These are phyloP conservation scores for Leucogyrophana mollusca DNA, from an alignment of 768 basidiomycete species.

Conservation along the genomic window DNA sequence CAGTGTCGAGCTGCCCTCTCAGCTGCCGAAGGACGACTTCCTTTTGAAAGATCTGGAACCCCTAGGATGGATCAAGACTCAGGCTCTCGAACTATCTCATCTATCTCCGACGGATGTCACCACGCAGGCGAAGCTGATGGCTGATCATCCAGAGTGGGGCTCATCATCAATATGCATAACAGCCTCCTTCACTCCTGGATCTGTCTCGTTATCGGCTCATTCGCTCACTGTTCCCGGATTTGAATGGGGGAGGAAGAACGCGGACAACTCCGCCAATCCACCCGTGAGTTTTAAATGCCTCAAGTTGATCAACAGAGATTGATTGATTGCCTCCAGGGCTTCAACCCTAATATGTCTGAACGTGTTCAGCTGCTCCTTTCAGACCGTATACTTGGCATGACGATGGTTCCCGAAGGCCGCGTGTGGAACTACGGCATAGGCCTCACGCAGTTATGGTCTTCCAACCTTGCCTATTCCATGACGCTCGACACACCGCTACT, in stretches of 20 bases:
- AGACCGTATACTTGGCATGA: slow-evolving; percentile 95
- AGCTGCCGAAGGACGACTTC: slow-evolving; percentile 93
- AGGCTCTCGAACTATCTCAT: slow-evolving; percentile 88
- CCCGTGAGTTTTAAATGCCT: slow-evolving; percentile 41
- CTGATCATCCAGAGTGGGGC: slow-evolving; percentile 92
- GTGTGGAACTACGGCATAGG: slow-evolving; percentile 98
- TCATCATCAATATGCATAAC: slow-evolving; percentile 93
- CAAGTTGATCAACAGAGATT: too few species aligned
- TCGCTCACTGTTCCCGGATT: slow-evolving; percentile 89
- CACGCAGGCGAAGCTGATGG: slow-evolving; percentile 96
- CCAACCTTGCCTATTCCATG: slow-evolving; percentile 78
- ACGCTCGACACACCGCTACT: slow-evolving; percentile 87
- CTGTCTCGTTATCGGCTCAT: slow-evolving; percentile 93
- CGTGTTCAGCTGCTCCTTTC: slow-evolving; percentile 91
- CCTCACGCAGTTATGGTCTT: slow-evolving; percentile 87
- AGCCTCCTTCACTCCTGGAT: slow-evolving; percentile 96
- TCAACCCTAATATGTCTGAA: slow-evolving; percentile 99
- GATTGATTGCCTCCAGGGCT: slow-evolving; percentile 61
- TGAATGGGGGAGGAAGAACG: slow-evolving; percentile 97
- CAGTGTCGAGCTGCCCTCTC: slow-evolving; percentile 84
- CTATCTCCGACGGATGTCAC: slow-evolving; percentile 92
- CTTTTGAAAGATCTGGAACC: slow-evolving; percentile 94
- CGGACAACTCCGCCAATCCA: slow-evolving; percentile 81
- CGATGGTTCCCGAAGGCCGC: slow-evolving; percentile 88
- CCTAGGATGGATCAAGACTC: slow-evolving; percentile 96